Evolutionary conservation across 2,329 filamentous ascomycete genomes (phyloP), one percentile per base, ranked within the genome.

Genomic region (Neopestalotiopsis rosae): DNA sequence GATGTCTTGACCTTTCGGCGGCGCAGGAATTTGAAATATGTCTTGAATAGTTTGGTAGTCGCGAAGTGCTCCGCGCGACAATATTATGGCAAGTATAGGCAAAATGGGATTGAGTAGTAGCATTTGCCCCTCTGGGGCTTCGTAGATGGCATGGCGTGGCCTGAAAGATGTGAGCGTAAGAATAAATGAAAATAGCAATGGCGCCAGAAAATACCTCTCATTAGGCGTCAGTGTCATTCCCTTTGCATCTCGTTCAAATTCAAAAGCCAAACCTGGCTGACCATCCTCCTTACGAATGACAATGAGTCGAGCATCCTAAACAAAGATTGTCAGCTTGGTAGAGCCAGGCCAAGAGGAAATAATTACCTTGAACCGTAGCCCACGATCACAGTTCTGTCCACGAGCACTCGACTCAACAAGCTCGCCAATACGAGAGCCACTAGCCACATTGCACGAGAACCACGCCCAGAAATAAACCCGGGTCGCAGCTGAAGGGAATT

Each of bases 31-130:
- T 56, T 24, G 49, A 24, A 56, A 24, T 56, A 56, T 56, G 49
- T 56, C 49, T 56, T 56, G 49, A 56, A 56, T 56, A 56, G 49
- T 56, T 56, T 56, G 14, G 49, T 56, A 56, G 49, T 56, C 49
- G 49, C 49, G 49, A 56, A 56, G 49, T 56, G 49, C 49, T 56
- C 49, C 49, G 49, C 49, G 49, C 49, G 49, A 56, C 49, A 56
- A 56, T 56, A 56, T 56, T 56, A 56, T 56, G 49, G 49, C 49
- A 56, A 56, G 49, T 56, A 56, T 56, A 56, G 49, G 49, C 49
- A 56, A 56, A 56, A 56, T 56, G 49, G 49, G 49, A 56, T 56
- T 56, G 49, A 56, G 49, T 56, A 56, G 49, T 56, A 56, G 49
- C 49, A 56, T 56, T 56, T 56, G 49, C 49, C 49, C 49, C 49